These are phyloP conservation scores for Saccharomyces hybrid DNA, from an alignment of 1,139 yeast species.

Conservation along the genomic window DNA sequence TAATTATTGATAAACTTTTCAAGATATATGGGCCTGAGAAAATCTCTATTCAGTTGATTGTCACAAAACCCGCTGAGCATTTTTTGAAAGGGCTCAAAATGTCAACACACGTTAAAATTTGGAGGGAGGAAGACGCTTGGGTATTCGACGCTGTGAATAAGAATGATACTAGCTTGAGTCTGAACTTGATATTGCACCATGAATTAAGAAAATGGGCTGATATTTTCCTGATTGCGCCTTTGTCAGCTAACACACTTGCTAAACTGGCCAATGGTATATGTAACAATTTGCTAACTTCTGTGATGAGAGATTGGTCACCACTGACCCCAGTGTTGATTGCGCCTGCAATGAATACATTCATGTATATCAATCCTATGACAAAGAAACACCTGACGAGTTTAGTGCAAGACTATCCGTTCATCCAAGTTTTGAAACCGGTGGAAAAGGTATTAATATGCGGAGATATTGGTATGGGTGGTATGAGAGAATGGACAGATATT, in stretches of 20 bases:
- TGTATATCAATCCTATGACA: conserved; percentile 81
- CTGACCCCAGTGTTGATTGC: conserved; percentile 81
- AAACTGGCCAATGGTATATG: conserved; percentile 84
- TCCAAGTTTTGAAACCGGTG: conserved; percentile 79
- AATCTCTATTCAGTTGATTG: conserved; percentile 76
- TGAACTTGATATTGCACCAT: conserved; percentile 62
- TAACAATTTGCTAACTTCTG: conserved; percentile 80
- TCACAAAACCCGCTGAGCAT: conserved; percentile 76
- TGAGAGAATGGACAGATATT: conserved; percentile 92
- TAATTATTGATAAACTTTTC: conserved; percentile 73
- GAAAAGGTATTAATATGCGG: conserved; percentile 79
- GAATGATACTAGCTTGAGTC: conserved; percentile 35
- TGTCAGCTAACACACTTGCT: conserved; percentile 86
- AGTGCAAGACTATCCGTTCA: conserved; percentile 86
- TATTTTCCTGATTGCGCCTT: conserved; percentile 75
- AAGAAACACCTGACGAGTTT: conserved; percentile 69
- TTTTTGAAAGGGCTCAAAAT: conserved; percentile 72
- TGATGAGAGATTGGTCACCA: conserved; percentile 87
- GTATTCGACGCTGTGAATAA: conserved; percentile 41
- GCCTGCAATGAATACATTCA: conserved; percentile 90
- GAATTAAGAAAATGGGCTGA: conserved; percentile 96
- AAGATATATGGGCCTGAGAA: conserved; percentile 64
- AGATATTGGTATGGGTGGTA: conserved; percentile 91
- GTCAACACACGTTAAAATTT: conserved; percentile 74
- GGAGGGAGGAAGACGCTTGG: conserved; percentile 97